Evolutionary conservation across 2,329 filamentous ascomycete species (phyloP), one percentile per base, ranked within the genome.

Genomic region (Colletotrichum spinosum): DNA sequence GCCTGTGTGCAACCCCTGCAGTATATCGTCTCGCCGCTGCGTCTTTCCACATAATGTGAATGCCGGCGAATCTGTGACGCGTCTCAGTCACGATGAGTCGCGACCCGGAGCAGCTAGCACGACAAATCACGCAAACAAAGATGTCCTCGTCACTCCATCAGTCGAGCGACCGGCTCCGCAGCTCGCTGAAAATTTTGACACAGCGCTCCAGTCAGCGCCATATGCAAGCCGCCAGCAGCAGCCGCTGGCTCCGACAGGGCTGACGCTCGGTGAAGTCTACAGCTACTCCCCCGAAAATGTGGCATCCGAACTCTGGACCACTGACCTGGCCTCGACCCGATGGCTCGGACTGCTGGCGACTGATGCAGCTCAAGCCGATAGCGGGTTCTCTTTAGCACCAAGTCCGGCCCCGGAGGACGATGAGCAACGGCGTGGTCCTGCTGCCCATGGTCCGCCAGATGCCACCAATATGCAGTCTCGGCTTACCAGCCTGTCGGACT

Each of bases 361-460:
- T 1, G 74, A 75, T 49, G 74, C 73, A 6, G 74, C 74, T 10
- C 73, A 77, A 53, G 74, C 75, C 4, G 75, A 75, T 55, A 70
- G 70, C 33, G 65, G 68, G n/a, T 75, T 76, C 63, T 73, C 73
- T 1, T 58, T 74, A 41, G 69, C 70, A 0, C 68, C 70, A 8
- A 73, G 71, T 34, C 63, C 63, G 4, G 58, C 53, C 34, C 63
- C 63, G 33, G 69, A 68, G 9, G 64, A 61, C 35, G 60, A 52
- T 6, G 54, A 58, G 8, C 48, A 53, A 41, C 15, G 59, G 46
- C 59, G 59, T 3, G 45, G 45, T 11, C 13, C 60, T 10, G 2
- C 39, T 10, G 1, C 48, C 17, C 60, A 53, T 25, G 39, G 54
- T 17, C 60, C 60, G 7, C 60, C 54, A 17, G 53, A 63, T 25